Base-by-base conservation (phyloP, 1,284 basidiomycete species). In the Ustilago lituana region DNA sequence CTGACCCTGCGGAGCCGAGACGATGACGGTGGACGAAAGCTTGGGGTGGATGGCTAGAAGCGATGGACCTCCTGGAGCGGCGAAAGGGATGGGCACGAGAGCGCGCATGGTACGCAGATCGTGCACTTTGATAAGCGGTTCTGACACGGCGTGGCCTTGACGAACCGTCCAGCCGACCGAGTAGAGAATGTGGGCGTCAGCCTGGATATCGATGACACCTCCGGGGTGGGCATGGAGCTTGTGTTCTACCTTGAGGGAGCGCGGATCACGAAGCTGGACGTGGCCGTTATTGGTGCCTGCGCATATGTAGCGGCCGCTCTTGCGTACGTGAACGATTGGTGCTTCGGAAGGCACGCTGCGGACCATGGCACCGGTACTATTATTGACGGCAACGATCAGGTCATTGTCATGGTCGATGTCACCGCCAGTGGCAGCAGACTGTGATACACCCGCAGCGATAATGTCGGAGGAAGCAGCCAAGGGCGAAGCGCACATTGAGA, bases 111-210 rank as follows among this genome's bases (percentile, higher is more conserved):
- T 90, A 26, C 95, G 89, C 23, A 93, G 81, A 81, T 98, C 95
- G 79, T 92, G 96, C 10, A 97, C 87, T 83, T 96, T 95, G 72
- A 98, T 91, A 23, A 96, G 85, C 2, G 93, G 91, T 81, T 98
- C 95, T 0, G 92, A 90, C 47, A 91, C 87, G 1, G 94, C 93
- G 40, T 91, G 90, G 19, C 91, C 90, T 82, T 92, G 92, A 37
- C 81, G 68, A n/a, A 82, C 64, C 12, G 80, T 78, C 79, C 79
- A 82, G 12, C 80, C 80, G 35, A 80, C 72, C 33, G 67, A 75
- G 56, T 78, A 82, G 41, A 82, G 46, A 27, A 77, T 56, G 56
- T 80, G 70, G 22, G 74, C 76, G 26, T 82, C 79, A 14, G 76
- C 74, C 45, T 81, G 77, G 23, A 82, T 60, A 43, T 81, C 80